These are phyloP conservation scores for Dendrothele bispora DNA, from an alignment of 768 basidiomycete genomes.

Conservation along the genomic window DNA sequence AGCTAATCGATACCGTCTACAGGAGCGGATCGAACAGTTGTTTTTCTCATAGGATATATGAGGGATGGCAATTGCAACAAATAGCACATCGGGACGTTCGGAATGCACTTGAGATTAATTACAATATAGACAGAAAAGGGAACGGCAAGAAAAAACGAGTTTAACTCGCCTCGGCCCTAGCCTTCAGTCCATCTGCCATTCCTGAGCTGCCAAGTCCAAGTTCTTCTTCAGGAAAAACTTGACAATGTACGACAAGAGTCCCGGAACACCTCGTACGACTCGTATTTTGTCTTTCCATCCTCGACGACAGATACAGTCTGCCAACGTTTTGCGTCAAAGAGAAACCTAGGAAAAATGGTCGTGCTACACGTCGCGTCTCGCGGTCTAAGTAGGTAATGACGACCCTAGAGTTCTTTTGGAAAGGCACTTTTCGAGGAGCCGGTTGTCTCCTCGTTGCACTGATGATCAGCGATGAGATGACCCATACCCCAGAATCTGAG, in stretches of 20 bases:
- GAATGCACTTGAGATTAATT: no score
- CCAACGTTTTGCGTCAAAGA: constrained; percentile 61
- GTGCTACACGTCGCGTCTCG: constrained; percentile 53
- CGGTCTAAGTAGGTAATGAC: constrained; percentile 51
- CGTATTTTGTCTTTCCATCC: constrained; percentile 58
- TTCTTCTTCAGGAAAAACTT: constrained; percentile 41
- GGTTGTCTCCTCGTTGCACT: no score
- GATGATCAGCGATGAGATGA: no score
- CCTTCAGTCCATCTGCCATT: constrained; percentile 59
- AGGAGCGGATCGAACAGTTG: no score
- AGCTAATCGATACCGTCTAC: no score
- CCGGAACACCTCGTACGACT: constrained; percentile 63
- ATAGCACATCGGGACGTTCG: no score
- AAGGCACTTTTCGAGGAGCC: no score
- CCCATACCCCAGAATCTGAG: no score
- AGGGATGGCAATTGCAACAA: no score
- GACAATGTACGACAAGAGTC: constrained; percentile 54
- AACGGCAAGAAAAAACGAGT: no score
- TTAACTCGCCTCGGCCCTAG: constrained; percentile 39
- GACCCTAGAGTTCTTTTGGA: constrained; percentile 38
- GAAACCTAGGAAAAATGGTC: constrained; percentile 39
- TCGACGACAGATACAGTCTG: constrained; percentile 53
- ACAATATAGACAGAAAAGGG: no score
- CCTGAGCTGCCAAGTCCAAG: constrained; percentile 44
- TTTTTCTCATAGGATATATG: no score